phyloP scores from a whole-genome alignment of 768 basidiomycete genomes.

The Boletellus sp. region DNA sequence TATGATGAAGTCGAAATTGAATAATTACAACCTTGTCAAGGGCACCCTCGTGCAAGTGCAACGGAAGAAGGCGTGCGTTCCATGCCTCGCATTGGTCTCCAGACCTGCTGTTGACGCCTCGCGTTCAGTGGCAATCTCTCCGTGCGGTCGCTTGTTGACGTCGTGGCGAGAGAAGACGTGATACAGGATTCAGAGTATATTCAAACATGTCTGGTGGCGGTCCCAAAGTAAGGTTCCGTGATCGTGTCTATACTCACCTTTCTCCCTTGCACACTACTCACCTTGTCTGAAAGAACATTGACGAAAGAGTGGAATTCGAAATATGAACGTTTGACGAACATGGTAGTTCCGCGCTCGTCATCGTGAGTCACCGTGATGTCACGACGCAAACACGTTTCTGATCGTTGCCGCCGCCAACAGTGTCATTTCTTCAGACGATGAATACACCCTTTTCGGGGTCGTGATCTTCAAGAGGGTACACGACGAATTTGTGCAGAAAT shows the following conservation, averaged over 20 bases:
- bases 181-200: constrained; percentile 90
- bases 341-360: constrained; percentile 93
- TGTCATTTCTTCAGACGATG: constrained; percentile 77
- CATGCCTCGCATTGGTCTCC: background rate
- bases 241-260: constrained; percentile 2
- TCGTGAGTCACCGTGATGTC: constrained; percentile 47
- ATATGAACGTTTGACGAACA: constrained; percentile 82
- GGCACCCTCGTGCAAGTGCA: constrained; percentile 89
- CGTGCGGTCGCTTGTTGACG: constrained; percentile 77
- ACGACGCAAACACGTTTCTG: constrained; percentile 16
- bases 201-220: constrained; percentile 88
- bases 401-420: constrained; percentile 38
- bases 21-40: constrained; percentile 91
- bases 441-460: constrained; percentile 80
- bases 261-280: constrained; percentile 10
- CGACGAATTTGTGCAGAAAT: constrained; percentile 92
- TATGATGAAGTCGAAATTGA: constrained; percentile 87
- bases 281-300: constrained; percentile 49
- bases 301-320: constrained; percentile 85
- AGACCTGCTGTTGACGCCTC: constrained; percentile 3
- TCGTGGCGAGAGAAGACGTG: constrained; percentile 79
- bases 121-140: constrained; percentile 85
- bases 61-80: constrained; percentile 82
- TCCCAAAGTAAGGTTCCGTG: constrained; percentile 71
- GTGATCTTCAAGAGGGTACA: constrained; percentile 88